phyloP scores from a whole-genome alignment of 768 basidiomycete genomes.

The Dacryopinax spathularia region DNA sequence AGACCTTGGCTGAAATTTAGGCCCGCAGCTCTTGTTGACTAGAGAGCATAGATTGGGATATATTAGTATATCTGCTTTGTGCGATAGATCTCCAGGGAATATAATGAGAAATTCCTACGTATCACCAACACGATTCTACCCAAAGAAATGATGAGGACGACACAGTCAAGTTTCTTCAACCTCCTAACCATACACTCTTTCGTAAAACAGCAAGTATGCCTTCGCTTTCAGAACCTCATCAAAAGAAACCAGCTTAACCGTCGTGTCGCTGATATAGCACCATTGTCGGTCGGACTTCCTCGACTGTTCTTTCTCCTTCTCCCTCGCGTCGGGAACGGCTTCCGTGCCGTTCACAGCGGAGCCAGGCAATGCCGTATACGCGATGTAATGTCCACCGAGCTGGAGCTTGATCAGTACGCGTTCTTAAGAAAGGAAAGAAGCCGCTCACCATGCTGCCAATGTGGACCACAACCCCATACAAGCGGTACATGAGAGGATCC shows the following conservation, averaged over 20 bases:
- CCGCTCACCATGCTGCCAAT: constrained; percentile 71
- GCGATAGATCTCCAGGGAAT: background rate
- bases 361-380: constrained; percentile 59
- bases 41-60: background rate
- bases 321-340: background rate
- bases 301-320: background rate
- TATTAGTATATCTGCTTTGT: background rate
- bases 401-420: constrained; percentile 18
- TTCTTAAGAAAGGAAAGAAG: background rate
- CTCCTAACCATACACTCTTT: constrained; percentile 34
- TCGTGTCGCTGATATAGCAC: constrained; percentile 85
- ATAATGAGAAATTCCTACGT: background rate
- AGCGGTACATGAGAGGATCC: constrained; percentile 41
- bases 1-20: constrained; percentile 10
- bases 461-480: constrained; percentile 76
- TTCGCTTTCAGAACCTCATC: constrained; percentile 85
- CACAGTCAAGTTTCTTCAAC: too few species aligned
- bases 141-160: too few species aligned
- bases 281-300: constrained; percentile 42
- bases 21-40: background rate
- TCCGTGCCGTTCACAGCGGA: background rate
- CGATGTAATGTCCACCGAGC: constrained; percentile 83
- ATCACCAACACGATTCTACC: too few species aligned
- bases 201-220: constrained; percentile 90
- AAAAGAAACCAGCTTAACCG: constrained; percentile 62